A percentile compares a stretch with the other conserved stretches of the same genome.
Evolutionary conservation across 129 eudicot genomes (phyloP).

Genomic region (Escallonia herrerae): DNA sequence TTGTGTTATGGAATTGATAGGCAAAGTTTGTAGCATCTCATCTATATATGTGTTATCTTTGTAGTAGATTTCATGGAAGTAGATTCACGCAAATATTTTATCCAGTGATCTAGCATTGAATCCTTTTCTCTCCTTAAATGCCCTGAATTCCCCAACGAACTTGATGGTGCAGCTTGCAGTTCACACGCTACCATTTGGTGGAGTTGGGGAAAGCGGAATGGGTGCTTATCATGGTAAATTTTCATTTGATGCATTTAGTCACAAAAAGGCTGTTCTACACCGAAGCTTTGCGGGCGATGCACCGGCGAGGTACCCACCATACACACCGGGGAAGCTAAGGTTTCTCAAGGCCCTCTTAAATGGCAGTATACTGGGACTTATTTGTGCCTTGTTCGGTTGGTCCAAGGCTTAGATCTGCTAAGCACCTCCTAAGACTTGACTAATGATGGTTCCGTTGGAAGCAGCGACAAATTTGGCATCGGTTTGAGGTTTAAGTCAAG

Average conservation of each 20-base stretch:
- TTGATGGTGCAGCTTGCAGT: conserved; percentile 54
- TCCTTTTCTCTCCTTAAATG: too few species aligned
- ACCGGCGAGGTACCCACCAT: conserved; percentile 81
- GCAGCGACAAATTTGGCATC: too few species aligned
- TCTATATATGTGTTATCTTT: too few species aligned
- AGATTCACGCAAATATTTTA: too few species aligned
- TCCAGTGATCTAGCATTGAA: too few species aligned
- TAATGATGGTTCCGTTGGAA: too few species aligned
- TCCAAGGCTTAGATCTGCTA: conserved; percentile 14
- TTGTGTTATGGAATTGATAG: too few species aligned
- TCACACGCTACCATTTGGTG: conserved; percentile 77
- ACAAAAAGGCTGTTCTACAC: conserved; percentile 66
- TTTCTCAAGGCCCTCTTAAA: conserved; percentile 65
- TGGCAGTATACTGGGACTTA: conserved; percentile 49
- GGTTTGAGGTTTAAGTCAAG: too few species aligned
- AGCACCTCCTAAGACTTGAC: not conserved
- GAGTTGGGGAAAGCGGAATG: conserved; percentile 85
- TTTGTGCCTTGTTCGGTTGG: conserved; percentile 71
- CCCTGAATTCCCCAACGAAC: not conserved
- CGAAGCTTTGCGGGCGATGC: conserved; percentile 66
- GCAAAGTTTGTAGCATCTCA: too few species aligned
- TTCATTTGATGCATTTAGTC: conserved; percentile 86
- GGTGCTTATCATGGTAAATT: conserved; percentile 89
- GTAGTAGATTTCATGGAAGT: too few species aligned
- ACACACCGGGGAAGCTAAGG: conserved; percentile 58